Evolutionary conservation across 2,329 filamentous ascomycete genomes (phyloP).

Genomic region (Davidsoniella virescens): DNA sequence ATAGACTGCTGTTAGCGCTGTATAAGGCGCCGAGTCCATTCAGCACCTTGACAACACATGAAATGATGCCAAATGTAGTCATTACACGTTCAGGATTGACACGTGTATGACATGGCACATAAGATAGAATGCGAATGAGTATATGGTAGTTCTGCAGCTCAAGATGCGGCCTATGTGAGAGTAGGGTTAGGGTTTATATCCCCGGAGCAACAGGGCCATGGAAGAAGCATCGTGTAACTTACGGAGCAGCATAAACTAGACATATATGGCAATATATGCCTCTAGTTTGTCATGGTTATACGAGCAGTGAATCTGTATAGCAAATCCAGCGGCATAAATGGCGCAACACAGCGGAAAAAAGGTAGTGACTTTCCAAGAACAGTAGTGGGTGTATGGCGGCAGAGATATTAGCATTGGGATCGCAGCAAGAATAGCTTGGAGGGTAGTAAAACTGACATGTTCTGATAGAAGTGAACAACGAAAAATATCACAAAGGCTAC

Average conservation of each 20-base stretch:
- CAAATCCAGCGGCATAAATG: slow-evolving; percentile 40
- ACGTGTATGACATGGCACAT: slow-evolving; percentile 41
- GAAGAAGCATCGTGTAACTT: slow-evolving; percentile 14
- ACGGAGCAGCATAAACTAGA: slow-evolving; percentile 22
- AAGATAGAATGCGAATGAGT: slow-evolving; percentile 41
- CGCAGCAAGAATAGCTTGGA: not conserved
- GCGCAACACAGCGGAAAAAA: slow-evolving; percentile 37
- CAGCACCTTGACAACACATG: slow-evolving; percentile 30
- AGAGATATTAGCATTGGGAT: not conserved
- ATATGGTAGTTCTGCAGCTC: slow-evolving; percentile 46
- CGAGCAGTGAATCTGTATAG: slow-evolving; percentile 23
- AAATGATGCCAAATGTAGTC: slow-evolving; percentile 30
- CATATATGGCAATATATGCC: slow-evolving; percentile 22
- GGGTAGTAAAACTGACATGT: slow-evolving; percentile 25
- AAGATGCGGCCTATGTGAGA: slow-evolving; percentile 28
- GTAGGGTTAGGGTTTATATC: slow-evolving; percentile 13
- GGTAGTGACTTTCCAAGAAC: slow-evolving; percentile 37
- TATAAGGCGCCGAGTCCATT: slow-evolving; percentile 31
- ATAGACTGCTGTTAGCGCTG: slow-evolving; percentile 28
- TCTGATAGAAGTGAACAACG: slow-evolving; percentile 26
- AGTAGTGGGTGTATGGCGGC: slow-evolving; percentile 29
- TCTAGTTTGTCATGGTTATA: slow-evolving; percentile 20
- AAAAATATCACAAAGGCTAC: slow-evolving; percentile 25
- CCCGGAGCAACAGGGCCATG: slow-evolving; percentile 17
- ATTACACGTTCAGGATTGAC: slow-evolving; percentile 29